Percentiles rank a stretch among this genome's conserved stretches.
These are phyloP conservation scores for Houttuynia cordata DNA, from an alignment of 164 flowering plant species.

Conservation along the genomic window DNA sequence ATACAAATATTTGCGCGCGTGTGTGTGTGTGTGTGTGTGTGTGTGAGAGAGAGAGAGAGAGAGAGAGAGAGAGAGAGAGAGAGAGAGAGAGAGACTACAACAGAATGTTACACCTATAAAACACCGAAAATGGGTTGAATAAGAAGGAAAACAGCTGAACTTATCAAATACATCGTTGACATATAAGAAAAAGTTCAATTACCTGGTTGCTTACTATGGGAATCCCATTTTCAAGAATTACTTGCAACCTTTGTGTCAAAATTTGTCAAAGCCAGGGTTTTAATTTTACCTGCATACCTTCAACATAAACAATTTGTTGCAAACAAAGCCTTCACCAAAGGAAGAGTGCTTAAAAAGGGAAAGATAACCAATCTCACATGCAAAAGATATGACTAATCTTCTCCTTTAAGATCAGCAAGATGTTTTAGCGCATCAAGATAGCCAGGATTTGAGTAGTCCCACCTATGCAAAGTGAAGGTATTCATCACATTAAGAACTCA, in stretches of 20 bases:
- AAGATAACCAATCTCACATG: neutral
- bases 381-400: slow-evolving; percentile 36
- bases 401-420: slow-evolving; percentile 90
- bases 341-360: neutral
- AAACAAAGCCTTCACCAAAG: neutral
- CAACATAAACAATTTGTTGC: neutral
- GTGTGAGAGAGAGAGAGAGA: no score
- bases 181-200: neutral
- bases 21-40: no score
- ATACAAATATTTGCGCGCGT: no score
- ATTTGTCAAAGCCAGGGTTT: slow-evolving; percentile 91
- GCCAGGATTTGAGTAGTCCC: slow-evolving; percentile 93
- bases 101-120: slow-evolving; percentile 85
- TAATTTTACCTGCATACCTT: slow-evolving; percentile 76
- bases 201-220: slow-evolving; percentile 98
- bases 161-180: neutral
- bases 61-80: slow-evolving; percentile 55
- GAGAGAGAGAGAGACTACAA: no score
- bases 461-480: slow-evolving; percentile 37
- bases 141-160: slow-evolving; percentile 1
- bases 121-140: slow-evolving; percentile 3
- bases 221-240: slow-evolving; percentile 78
- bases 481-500: neutral
- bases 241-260: slow-evolving; percentile 82
- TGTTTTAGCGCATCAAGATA: slow-evolving; percentile 97